These are phyloP conservation scores for Takakia lepidozioides DNA, from an alignment of 225 moss, liverwort and hornwort genomes.

Conservation along the genomic window DNA sequence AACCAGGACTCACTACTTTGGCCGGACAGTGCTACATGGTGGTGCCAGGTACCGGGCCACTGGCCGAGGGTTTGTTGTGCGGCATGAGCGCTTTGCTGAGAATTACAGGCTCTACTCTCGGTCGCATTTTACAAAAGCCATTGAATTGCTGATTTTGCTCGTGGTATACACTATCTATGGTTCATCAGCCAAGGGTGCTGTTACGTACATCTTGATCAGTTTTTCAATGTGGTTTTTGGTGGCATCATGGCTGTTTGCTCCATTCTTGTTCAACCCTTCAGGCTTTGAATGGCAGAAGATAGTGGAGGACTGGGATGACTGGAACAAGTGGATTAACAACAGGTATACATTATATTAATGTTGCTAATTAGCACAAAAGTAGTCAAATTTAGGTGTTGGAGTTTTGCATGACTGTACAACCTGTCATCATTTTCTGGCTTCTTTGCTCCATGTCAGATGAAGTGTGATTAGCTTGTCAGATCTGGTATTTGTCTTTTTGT, in stretches of 20 bases:
- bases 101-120: constrained; percentile 93
- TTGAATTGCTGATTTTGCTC: constrained; percentile 77
- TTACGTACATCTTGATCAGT: constrained; percentile 70
- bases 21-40: constrained; percentile 86
- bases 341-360: constrained; percentile 34
- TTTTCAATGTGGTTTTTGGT: constrained; percentile 96
- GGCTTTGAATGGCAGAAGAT: constrained; percentile 99
- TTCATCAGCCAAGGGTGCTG: constrained; percentile 60
- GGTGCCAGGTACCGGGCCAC: constrained; percentile 92
- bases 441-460: no score
- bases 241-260: constrained; percentile 85
- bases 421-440: no score
- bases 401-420: no score
- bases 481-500: no score
- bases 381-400: no score
- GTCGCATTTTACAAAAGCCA: constrained; percentile 86
- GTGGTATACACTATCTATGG: constrained; percentile 80
- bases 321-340: constrained; percentile 94
- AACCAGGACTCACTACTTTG: constrained; percentile 90
- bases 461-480: no score
- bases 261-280: constrained; percentile 94
- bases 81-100: constrained; percentile 96
- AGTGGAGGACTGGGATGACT: constrained; percentile 98
- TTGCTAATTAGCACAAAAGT: no score
- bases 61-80: constrained; percentile 89